Conservation (phyloP, 352 stramenopile genomes). For the Phytophthora constricta region DNA sequence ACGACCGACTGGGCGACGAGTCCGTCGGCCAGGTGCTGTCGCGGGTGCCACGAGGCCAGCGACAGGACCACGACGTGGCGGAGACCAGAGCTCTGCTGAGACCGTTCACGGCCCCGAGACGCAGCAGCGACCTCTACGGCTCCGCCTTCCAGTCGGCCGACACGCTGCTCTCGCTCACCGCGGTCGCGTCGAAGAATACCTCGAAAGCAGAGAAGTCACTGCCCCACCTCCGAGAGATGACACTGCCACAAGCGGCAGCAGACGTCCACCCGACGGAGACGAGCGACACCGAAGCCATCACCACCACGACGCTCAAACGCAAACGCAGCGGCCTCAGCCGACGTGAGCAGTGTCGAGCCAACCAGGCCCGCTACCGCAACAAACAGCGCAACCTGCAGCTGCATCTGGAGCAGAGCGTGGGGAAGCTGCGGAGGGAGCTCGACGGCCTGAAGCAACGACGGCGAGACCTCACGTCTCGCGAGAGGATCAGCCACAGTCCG, state of each 20-base stretch:
- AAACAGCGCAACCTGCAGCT: conserved; percentile 6
- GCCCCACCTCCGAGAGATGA: neutral
- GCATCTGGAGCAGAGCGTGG: conserved; percentile 10
- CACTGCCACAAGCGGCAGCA: neutral
- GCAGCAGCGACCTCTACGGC: neutral
- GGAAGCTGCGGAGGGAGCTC: conserved; percentile 1
- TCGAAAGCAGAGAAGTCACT: neutral
- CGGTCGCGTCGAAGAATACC: neutral
- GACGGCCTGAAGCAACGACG: neutral
- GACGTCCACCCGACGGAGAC: neutral
- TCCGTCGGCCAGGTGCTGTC: neutral
- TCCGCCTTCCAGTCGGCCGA: neutral
- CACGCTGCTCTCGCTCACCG: neutral
- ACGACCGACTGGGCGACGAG: neutral
- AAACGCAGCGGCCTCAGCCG: neutral
- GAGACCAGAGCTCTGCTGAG: neutral
- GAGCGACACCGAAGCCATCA: neutral
- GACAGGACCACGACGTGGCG: neutral
- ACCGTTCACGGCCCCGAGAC: neutral
- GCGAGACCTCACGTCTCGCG: neutral
- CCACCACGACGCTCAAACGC: neutral
- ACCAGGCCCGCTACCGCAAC: conserved; percentile 26
- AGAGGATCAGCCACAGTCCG: conserved; percentile 4
- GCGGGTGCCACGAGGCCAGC: neutral
- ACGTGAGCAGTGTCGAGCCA: conserved; percentile 17